Conservation (phyloP, 768 basidiomycete genomes). For the Pulveroboletus ravenelii region DNA sequence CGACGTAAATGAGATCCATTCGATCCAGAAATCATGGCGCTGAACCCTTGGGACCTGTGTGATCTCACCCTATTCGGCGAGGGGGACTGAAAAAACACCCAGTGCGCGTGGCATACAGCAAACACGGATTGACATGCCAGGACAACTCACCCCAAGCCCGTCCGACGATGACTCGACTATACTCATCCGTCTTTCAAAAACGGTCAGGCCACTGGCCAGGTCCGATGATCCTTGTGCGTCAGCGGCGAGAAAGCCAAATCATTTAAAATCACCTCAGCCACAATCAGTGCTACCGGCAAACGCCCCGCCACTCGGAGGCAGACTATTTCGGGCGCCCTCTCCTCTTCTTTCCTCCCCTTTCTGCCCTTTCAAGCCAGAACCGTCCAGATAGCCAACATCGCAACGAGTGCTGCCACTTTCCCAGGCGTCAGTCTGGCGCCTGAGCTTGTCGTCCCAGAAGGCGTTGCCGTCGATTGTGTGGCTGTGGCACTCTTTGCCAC, state of each 20-base stretch:
- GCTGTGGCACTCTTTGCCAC: not conserved
- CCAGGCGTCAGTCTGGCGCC: not conserved
- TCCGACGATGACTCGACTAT: constrained; percentile 7
- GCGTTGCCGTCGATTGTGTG: not conserved
- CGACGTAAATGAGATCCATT: too few species aligned
- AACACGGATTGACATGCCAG: not conserved
- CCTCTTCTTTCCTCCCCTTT: not conserved
- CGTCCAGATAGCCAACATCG: constrained; percentile 1
- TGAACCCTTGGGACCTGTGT: not conserved
- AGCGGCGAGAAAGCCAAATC: too few species aligned
- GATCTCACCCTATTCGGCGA: not conserved
- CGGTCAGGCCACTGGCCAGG: too few species aligned
- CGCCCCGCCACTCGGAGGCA: not conserved
- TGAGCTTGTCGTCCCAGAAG: constrained; percentile 1
- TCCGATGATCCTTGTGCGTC: too few species aligned
- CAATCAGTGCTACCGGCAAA: not conserved
- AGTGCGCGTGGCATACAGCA: constrained; percentile 3
- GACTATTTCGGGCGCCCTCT: constrained; percentile 5
- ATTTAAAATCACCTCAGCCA: too few species aligned
- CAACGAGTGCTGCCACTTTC: not conserved
- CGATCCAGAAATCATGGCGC: too few species aligned
- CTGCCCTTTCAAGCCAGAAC: not conserved
- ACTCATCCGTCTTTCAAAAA: too few species aligned
- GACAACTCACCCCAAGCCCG: not conserved
- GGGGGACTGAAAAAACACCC: not conserved